These are phyloP conservation scores for Blastomyces emzantsi DNA, from an alignment of 2,329 filamentous ascomycete genomes.

Conservation along the genomic window DNA sequence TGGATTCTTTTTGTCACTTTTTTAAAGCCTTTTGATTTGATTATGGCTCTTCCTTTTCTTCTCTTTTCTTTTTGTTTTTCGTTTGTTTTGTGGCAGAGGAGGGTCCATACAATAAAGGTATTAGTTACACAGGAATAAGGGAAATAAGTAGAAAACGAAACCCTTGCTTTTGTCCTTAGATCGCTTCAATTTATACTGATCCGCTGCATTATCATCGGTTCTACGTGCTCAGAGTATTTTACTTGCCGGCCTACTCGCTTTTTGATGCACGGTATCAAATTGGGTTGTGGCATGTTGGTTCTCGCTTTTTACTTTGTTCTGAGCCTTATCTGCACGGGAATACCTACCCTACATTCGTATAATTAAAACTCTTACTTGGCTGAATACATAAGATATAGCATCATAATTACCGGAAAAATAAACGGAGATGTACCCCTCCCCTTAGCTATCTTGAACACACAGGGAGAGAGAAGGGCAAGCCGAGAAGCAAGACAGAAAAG, in stretches of 20 bases:
- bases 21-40: neutral
- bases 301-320: neutral
- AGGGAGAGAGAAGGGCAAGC: slow-evolving; percentile 1
- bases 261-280: neutral
- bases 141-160: neutral
- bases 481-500: slow-evolving; percentile 4
- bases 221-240: neutral
- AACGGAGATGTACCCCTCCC: slow-evolving; percentile 1
- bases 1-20: neutral
- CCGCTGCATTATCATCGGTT: too few species aligned
- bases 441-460: neutral
- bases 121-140: neutral
- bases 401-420: neutral
- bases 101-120: neutral
- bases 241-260: neutral
- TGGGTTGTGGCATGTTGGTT: neutral
- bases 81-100: neutral
- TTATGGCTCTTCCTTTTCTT: neutral
- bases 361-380: neutral
- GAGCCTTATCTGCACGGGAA: neutral
- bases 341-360: neutral
- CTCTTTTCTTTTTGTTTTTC: neutral
- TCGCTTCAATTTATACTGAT: neutral
- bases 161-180: neutral
- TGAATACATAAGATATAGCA: neutral